A percentile compares a stretch with the other conserved stretches of the same genome.
Evolutionary conservation across 768 basidiomycete species (phyloP).

Genomic region (Agaricus subrufescens): DNA sequence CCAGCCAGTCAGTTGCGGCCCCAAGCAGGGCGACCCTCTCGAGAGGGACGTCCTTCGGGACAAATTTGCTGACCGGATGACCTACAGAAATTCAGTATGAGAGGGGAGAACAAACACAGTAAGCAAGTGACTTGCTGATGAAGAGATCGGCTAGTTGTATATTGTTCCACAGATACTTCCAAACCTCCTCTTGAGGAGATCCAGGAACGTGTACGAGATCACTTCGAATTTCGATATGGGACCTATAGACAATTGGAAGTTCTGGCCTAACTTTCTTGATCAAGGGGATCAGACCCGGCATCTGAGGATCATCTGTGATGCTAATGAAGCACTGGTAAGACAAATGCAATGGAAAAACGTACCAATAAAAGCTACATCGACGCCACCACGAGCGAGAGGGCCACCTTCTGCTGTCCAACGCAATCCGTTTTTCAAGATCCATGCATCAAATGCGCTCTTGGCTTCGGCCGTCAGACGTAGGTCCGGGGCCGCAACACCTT

Average conservation of each 20-base stretch:
- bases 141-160: slow-evolving; percentile 88
- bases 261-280: slow-evolving; percentile 83
- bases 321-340: not conserved
- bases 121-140: slow-evolving; percentile 51
- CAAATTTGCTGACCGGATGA: slow-evolving; percentile 93
- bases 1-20: slow-evolving; percentile 89
- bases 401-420: slow-evolving; percentile 87
- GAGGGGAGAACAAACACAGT: not conserved
- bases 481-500: slow-evolving; percentile 82
- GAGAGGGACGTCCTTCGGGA: slow-evolving; percentile 76
- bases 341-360: slow-evolving; percentile 12
- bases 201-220: slow-evolving; percentile 79
- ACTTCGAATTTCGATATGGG: slow-evolving; percentile 91
- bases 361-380: slow-evolving; percentile 90
- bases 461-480: slow-evolving; percentile 75
- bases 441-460: slow-evolving; percentile 77
- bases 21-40: slow-evolving; percentile 71
- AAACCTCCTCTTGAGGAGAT: slow-evolving; percentile 87
- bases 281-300: slow-evolving; percentile 91
- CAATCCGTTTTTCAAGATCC: slow-evolving; percentile 87
- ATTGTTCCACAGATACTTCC: slow-evolving; percentile 94
- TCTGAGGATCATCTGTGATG: slow-evolving; percentile 73
- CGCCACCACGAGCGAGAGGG: slow-evolving; percentile 75
- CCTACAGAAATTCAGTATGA: slow-evolving; percentile 23
- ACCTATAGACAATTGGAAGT: slow-evolving; percentile 88